Evolutionary conservation across 169 alveolate genomes (phyloP).

Genomic region (Plasmodium relictum): DNA sequence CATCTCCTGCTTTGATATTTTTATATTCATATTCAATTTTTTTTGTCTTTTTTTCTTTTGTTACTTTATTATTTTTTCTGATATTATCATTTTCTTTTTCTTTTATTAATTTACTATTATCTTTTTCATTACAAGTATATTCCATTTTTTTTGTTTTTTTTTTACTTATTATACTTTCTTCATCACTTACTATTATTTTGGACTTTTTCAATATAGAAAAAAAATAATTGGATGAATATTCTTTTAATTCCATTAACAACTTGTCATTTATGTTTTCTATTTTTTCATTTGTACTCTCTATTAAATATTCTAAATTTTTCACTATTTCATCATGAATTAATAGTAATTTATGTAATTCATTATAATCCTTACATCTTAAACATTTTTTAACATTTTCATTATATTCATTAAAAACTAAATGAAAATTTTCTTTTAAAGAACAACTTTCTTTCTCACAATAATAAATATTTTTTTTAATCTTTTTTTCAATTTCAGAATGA

Average conservation of each 20-base stretch:
- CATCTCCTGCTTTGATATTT: not conserved
- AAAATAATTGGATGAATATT: conserved; percentile 3
- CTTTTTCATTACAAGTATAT: not conserved
- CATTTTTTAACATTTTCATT: conserved; percentile 32
- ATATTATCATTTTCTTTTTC: conserved; percentile 4
- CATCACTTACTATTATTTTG: conserved; percentile 14
- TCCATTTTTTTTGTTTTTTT: not conserved
- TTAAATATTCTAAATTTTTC: conserved; percentile 2
- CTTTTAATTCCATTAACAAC: conserved; percentile 3
- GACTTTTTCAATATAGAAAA: conserved; percentile 35
- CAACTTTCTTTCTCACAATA: conserved; percentile 1
- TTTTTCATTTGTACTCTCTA: conserved; percentile 2
- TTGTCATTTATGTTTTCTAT: not conserved
- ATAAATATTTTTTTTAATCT: conserved; percentile 2
- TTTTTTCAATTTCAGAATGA: conserved; percentile 9
- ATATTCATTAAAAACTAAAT: conserved; percentile 7
- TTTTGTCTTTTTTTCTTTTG: not conserved
- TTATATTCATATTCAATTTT: not conserved
- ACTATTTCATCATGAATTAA: not conserved
- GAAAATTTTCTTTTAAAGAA: not conserved
- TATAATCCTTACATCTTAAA: conserved; percentile 43
- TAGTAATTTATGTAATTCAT: conserved; percentile 1
- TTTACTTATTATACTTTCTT: not conserved
- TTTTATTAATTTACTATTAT: not conserved
- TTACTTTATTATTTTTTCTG: not conserved